phyloP scores from a whole-genome alignment of 2,329 filamentous ascomycete species.

The Arthrobotrys sinensis region DNA sequence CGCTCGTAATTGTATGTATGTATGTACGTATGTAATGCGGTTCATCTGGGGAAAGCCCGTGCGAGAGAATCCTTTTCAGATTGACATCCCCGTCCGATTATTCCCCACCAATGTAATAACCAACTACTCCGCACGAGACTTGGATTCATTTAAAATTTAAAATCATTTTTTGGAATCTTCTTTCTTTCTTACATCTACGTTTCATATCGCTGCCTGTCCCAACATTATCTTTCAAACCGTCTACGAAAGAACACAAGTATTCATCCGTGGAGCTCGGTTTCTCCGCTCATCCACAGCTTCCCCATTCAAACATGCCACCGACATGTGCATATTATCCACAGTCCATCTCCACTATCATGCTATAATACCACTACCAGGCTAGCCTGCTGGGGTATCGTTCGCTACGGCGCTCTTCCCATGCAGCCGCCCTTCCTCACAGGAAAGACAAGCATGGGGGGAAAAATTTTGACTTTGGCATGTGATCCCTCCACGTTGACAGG shows the following conservation, averaged over 20 bases:
- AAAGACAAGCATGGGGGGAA: conserved; percentile 27
- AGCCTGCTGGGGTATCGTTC: conserved; percentile 33
- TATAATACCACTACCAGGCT: conserved; percentile 29
- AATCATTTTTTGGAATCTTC: too few relatives aligned
- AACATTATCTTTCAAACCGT: conserved; percentile 8
- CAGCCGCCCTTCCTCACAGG: conserved; percentile 33
- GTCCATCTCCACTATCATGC: conserved; percentile 25
- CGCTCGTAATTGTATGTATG: conserved; percentile 6
- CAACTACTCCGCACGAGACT: conserved; percentile 18
- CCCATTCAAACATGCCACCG: conserved; percentile 43
- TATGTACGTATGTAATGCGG: conserved; percentile 10
- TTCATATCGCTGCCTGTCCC: conserved; percentile 9
- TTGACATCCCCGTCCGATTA: conserved; percentile 31
- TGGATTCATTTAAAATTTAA: too few relatives aligned
- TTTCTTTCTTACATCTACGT: too few relatives aligned
- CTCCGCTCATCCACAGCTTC: conserved; percentile 47
- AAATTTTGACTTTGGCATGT: conserved; percentile 42
- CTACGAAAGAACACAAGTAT: conserved; percentile 21
- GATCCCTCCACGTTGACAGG: conserved; percentile 45
- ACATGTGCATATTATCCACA: conserved; percentile 44
- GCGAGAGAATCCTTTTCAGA: conserved; percentile 26
- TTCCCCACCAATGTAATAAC: conserved; percentile 30
- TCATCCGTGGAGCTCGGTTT: conserved; percentile 47
- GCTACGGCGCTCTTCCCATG: conserved; percentile 35
- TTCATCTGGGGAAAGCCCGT: conserved; percentile 36